Evolutionary conservation across 352 stramenopile species (phyloP).

Genomic region (Phytophthora quininea): DNA sequence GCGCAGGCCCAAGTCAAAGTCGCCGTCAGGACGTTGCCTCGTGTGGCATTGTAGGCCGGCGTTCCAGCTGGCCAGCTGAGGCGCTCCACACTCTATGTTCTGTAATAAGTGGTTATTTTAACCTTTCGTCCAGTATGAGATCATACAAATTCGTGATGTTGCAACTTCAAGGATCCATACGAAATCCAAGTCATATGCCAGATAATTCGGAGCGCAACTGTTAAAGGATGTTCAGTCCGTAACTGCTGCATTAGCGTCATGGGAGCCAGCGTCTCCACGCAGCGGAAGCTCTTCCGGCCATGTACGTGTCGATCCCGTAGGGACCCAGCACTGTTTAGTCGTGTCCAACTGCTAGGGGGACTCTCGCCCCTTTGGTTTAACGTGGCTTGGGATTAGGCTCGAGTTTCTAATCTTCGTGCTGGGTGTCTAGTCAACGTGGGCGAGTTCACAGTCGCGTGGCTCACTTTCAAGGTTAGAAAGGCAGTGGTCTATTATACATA

Average conservation of each 20-base stretch:
- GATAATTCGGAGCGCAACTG: neutral
- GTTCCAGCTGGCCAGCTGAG: too few relatives aligned
- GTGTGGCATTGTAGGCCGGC: constrained; percentile 41
- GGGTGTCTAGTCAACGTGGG: constrained; percentile 58
- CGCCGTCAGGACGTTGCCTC: constrained; percentile 25
- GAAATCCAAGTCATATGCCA: neutral
- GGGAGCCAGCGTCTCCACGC: constrained; percentile 49
- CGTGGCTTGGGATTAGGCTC: neutral
- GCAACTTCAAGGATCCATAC: too few relatives aligned
- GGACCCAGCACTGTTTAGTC: neutral
- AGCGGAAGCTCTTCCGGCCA: constrained; percentile 56
- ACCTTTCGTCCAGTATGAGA: too few relatives aligned
- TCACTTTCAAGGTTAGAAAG: constrained; percentile 81
- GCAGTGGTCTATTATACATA: too few relatives aligned
- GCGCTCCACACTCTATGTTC: neutral
- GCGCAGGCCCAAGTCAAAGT: constrained; percentile 25
- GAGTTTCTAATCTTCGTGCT: constrained; percentile 12
- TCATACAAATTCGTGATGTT: too few relatives aligned
- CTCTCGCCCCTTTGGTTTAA: too few relatives aligned
- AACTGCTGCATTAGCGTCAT: constrained; percentile 36
- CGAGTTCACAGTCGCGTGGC: constrained; percentile 86
- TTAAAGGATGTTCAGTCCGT: constrained; percentile 19
- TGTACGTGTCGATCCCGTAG: constrained; percentile 38
- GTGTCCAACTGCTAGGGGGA: constrained; percentile 1
- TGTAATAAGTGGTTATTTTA: neutral